phyloP scores from a whole-genome alignment of 768 basidiomycete species.

The Fibroporia radiculosa region DNA sequence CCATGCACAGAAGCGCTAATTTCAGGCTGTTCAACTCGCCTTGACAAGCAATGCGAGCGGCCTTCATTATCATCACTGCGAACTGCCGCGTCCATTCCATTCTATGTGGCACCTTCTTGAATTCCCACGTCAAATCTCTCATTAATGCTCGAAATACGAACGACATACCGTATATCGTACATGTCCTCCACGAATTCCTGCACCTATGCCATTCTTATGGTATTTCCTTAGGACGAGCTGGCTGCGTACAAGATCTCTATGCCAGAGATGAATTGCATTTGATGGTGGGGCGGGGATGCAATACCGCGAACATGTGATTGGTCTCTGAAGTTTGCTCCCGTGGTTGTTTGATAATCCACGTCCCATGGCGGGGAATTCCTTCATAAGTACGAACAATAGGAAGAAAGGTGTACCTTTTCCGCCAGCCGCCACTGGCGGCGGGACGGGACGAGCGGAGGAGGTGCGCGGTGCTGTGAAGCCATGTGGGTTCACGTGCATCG shows the following conservation, averaged over 20 bases:
- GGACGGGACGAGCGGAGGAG: neutral
- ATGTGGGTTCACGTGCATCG: neutral
- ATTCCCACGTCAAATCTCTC: neutral
- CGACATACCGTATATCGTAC: neutral
- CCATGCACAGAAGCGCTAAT: too few species aligned
- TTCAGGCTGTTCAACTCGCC: too few species aligned
- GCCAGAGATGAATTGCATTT: too few species aligned
- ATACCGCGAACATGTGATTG: conserved; percentile 1
- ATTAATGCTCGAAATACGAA: too few species aligned
- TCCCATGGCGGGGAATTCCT: neutral
- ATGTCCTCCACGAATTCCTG: neutral
- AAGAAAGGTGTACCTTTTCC: neutral
- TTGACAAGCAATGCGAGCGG: too few species aligned
- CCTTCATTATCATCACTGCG: too few species aligned
- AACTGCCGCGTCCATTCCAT: too few species aligned
- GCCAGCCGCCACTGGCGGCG: neutral
- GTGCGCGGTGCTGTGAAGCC: neutral
- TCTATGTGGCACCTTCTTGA: too few species aligned
- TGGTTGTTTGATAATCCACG: neutral
- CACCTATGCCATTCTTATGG: too few species aligned
- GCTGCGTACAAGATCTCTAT: neutral
- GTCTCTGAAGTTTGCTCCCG: conserved; percentile 3
- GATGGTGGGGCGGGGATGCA: neutral
- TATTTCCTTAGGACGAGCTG: too few species aligned
- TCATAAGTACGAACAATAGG: neutral